Base-by-base conservation (phyloP, 192 early-diverging fungal genomes). In the Ramicandelaber brevisporus region DNA sequence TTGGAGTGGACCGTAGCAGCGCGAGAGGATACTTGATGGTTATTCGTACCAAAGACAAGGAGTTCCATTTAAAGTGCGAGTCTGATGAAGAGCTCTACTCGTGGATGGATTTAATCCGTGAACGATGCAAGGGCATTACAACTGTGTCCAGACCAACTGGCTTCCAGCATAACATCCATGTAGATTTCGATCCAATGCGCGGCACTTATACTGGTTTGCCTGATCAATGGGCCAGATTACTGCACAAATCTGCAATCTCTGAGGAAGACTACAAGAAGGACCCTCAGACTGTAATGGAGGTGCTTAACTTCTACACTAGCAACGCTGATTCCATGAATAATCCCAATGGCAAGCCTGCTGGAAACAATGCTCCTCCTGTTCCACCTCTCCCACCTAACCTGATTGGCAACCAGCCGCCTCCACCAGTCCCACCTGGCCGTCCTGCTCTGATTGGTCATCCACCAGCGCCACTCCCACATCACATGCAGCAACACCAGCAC, bases 51-150 rank as follows among this genome's bases (percentile, higher is more conserved):
- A 87, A 80, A 51, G 87, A 92, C 21, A 78, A 84, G 55, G 78
- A 72, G 22, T 93, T 84, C 48, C 89, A 70, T 45, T 54, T 98
- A 17, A 68, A 82, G 6, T 88, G 83, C 46, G 80, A 76, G 44
- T 84, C 67, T 41, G 93, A 98, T 47, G 81, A 89, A 44, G 89
- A 98, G 44, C 58, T 98, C 17, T 98, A 98, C 47, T 71, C 73
- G 26, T 98, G 93, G 93, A 82, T 93, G 66, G 89, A 98, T 41
- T 78, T 84, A 43, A 80, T 98, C 46, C 95, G 95, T 55, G 75
- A 74, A 32, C 51, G 47, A 29, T 54, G 50, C 27, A 48, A 51
- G 21, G 27, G 51, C 23, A 41, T 52, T 22, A 51, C 48, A 37
- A 44, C 41, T 15, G 54, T 63, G 8, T 58, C 61, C 22, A 43